Evolutionary conservation across 257 asterid genomes (phyloP).

Genomic region (Solanum appendiculatum): DNA sequence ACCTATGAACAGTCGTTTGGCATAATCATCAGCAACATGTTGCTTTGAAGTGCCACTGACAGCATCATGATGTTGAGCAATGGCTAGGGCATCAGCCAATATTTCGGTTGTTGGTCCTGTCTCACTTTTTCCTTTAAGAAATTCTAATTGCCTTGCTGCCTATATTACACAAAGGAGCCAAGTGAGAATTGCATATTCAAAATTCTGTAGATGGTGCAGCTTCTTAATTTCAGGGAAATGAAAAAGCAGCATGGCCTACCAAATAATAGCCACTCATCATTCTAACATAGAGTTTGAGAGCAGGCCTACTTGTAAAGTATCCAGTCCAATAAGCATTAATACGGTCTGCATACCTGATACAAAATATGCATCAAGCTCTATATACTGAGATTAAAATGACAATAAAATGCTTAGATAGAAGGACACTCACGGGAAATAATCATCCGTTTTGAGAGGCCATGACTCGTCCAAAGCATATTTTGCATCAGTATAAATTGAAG

Average conservation of each 20-base stretch:
- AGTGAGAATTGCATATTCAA: slow-evolving; percentile 14
- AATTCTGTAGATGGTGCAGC: background rate
- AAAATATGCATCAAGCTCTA: background rate
- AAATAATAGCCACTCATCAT: slow-evolving; percentile 78
- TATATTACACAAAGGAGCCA: slow-evolving; percentile 23
- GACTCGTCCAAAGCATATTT: slow-evolving; percentile 66
- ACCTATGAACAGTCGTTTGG: slow-evolving; percentile 87
- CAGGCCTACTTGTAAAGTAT: slow-evolving; percentile 89
- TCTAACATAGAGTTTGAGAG: slow-evolving; percentile 80
- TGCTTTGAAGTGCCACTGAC: slow-evolving; percentile 90
- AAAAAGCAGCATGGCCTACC: slow-evolving; percentile 33
- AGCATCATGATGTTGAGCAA: slow-evolving; percentile 97
- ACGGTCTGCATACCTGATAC: slow-evolving; percentile 86
- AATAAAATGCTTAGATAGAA: background rate
- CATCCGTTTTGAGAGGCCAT: slow-evolving; percentile 93
- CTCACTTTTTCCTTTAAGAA: slow-evolving; percentile 57
- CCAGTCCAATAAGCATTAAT: slow-evolving; percentile 95
- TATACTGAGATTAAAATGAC: background rate
- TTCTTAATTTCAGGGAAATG: background rate
- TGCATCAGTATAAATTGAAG: slow-evolving; percentile 87
- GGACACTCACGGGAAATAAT: slow-evolving; percentile 83
- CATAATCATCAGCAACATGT: slow-evolving; percentile 92
- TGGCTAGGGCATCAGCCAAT: slow-evolving; percentile 74
- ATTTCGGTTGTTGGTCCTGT: slow-evolving; percentile 66
- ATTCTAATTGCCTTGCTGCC: slow-evolving; percentile 95